Conservation (phyloP, 805 yeast genomes). For the Komagataella populi region DNA sequence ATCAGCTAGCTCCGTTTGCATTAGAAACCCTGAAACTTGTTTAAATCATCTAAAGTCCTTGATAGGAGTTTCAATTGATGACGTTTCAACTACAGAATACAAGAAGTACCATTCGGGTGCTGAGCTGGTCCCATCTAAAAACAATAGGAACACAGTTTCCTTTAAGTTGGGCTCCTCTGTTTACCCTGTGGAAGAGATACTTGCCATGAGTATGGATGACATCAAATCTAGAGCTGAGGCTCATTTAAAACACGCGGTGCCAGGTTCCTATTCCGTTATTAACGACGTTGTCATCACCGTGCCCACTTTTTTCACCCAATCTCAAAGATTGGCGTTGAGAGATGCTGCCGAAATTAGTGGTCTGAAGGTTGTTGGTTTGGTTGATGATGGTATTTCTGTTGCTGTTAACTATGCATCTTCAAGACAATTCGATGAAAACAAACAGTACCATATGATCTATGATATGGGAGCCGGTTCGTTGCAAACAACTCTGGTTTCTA, state of each 20-base stretch:
- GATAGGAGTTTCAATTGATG: conserved; percentile 48
- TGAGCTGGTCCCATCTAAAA: conserved; percentile 23
- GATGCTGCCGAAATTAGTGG: conserved; percentile 69
- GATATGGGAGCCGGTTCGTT: conserved; percentile 94
- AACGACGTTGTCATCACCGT: conserved; percentile 64
- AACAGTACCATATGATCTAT: conserved; percentile 56
- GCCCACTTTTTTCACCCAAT: conserved; percentile 54
- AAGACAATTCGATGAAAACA: conserved; percentile 27
- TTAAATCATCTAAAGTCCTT: conserved; percentile 55
- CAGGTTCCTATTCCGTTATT: conserved; percentile 33
- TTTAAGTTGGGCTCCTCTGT: conserved; percentile 33
- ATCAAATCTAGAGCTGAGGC: conserved; percentile 50
- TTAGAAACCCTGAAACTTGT: conserved; percentile 63
- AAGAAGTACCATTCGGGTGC: conserved; percentile 47
- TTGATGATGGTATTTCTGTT: conserved; percentile 88
- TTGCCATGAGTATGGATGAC: conserved; percentile 73
- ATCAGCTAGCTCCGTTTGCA: conserved; percentile 51
- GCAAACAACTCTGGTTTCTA: conserved; percentile 70
- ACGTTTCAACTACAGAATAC: conserved; percentile 32
- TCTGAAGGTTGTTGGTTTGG: conserved; percentile 47
- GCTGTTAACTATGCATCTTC: conserved; percentile 66
- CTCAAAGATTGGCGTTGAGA: conserved; percentile 54
- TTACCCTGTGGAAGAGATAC: conserved; percentile 55
- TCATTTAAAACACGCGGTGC: conserved; percentile 39
- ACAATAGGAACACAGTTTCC: conserved; percentile 41